Percentiles rank a stretch among this genome's conserved stretches.
Evolutionary conservation across 345 rosid genomes (phyloP).

Genomic region (Populus simonii): DNA sequence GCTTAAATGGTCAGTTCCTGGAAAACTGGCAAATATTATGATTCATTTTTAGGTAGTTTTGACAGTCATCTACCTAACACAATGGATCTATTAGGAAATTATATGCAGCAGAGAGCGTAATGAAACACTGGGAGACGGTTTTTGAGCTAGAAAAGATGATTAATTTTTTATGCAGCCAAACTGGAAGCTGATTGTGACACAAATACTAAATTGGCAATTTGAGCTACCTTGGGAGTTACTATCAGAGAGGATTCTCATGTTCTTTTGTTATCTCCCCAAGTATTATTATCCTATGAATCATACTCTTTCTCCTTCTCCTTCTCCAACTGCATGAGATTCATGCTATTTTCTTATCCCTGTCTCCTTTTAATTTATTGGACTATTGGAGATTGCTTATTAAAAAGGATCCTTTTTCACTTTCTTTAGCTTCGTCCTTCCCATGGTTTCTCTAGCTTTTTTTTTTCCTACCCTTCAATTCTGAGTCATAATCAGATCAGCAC

Average conservation of each 20-base stretch:
- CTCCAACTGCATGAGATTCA: not conserved
- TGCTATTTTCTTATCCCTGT: not conserved
- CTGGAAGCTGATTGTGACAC: too few species aligned
- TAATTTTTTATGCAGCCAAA: too few species aligned
- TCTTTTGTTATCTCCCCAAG: not conserved
- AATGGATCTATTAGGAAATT: too few species aligned
- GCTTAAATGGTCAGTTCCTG: too few species aligned
- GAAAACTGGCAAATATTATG: too few species aligned
- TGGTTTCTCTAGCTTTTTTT: not conserved
- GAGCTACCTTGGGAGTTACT: not conserved
- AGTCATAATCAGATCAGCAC: not conserved
- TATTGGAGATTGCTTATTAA: not conserved
- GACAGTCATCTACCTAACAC: too few species aligned
- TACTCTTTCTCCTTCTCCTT: constrained; percentile 1
- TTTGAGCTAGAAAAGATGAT: too few species aligned
- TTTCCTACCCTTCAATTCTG: not conserved
- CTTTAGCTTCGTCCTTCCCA: not conserved
- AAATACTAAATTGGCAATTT: not conserved
- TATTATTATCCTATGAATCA: constrained; percentile 1
- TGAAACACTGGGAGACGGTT: too few species aligned
- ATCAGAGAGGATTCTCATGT: not conserved
- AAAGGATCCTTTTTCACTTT: not conserved
- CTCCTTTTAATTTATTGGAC: not conserved
- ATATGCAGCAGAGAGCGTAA: too few species aligned
- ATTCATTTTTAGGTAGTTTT: too few species aligned